Evolutionary conservation across 306 rosid species (phyloP).

Genomic region (Mimosa bimucronata): DNA sequence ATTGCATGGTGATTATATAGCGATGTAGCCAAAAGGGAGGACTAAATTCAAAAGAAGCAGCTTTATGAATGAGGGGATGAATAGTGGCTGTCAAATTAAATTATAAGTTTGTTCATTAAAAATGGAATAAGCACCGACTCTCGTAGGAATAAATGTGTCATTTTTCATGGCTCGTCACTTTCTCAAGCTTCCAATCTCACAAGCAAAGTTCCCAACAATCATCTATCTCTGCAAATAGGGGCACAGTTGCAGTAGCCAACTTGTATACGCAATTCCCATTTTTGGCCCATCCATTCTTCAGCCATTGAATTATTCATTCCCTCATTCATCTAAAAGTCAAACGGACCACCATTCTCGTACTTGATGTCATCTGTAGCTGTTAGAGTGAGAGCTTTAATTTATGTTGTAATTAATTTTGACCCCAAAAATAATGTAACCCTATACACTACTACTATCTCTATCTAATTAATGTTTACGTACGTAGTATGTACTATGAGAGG

Average conservation of each 20-base stretch:
- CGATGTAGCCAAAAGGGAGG: not conserved
- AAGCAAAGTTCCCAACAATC: constrained; percentile 23
- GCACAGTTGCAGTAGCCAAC: constrained; percentile 35
- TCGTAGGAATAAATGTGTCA: constrained; percentile 35
- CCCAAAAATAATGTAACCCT: not conserved
- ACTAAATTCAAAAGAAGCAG: not conserved
- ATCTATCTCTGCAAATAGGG: not conserved
- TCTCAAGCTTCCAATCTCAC: constrained; percentile 40
- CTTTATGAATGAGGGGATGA: not conserved
- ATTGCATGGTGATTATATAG: not conserved
- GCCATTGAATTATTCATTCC: not conserved
- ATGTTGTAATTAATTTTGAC: not conserved
- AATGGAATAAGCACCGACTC: constrained; percentile 52
- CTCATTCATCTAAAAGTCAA: not conserved
- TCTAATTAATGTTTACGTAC: not conserved
- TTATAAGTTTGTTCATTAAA: not conserved
- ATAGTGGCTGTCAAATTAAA: constrained; percentile 39
- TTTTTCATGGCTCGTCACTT: constrained; percentile 31
- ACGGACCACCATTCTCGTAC: not conserved
- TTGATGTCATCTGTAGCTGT: not conserved
- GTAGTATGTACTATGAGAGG: not conserved
- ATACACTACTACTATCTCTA: not conserved
- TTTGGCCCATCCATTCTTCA: not conserved
- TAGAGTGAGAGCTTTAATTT: not conserved
- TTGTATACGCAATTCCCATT: constrained; percentile 39